A percentile compares a stretch with the other conserved stretches of the same genome.
These are phyloP conservation scores for Diaporthe citriasiana DNA, from an alignment of 2,329 filamentous ascomycete species.

Conservation along the genomic window DNA sequence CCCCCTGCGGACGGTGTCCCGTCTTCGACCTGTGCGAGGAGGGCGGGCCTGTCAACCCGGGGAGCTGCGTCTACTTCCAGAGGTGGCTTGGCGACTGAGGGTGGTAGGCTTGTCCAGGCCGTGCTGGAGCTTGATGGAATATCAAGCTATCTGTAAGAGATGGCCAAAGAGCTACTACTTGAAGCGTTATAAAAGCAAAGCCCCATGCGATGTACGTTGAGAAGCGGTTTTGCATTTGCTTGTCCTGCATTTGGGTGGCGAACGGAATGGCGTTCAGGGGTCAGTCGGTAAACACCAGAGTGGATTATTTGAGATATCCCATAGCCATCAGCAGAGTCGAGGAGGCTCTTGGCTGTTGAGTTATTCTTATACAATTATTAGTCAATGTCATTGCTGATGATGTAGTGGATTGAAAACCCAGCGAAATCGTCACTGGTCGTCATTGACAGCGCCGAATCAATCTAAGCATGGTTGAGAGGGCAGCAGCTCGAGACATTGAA, in stretches of 20 bases:
- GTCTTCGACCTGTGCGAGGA: slow-evolving; percentile 94
- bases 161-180: neutral
- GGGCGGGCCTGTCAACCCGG: slow-evolving; percentile 89
- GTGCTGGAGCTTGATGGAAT: neutral
- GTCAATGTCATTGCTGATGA: neutral
- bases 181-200: neutral
- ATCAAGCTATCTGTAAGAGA: neutral
- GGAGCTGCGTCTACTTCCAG: slow-evolving; percentile 92
- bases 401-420: neutral
- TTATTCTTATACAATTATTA: neutral
- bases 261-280: slow-evolving; percentile 37
- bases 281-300: slow-evolving; percentile 8
- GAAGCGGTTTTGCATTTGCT: slow-evolving; percentile 18
- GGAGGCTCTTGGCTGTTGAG: slow-evolving; percentile 12
- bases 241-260: slow-evolving; percentile 7
- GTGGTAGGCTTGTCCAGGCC: neutral
- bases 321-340: neutral
- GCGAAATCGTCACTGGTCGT: neutral
- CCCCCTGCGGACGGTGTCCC: slow-evolving; percentile 91
- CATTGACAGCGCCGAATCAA: neutral
- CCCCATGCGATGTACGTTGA: neutral
- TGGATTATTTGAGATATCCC: slow-evolving; percentile 32
- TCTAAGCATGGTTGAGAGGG: no score
- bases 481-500: neutral
- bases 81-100: slow-evolving; percentile 78